phyloP scores from a whole-genome alignment of 192 early-diverging fungal genomes.

The Paraglomus occultum region DNA sequence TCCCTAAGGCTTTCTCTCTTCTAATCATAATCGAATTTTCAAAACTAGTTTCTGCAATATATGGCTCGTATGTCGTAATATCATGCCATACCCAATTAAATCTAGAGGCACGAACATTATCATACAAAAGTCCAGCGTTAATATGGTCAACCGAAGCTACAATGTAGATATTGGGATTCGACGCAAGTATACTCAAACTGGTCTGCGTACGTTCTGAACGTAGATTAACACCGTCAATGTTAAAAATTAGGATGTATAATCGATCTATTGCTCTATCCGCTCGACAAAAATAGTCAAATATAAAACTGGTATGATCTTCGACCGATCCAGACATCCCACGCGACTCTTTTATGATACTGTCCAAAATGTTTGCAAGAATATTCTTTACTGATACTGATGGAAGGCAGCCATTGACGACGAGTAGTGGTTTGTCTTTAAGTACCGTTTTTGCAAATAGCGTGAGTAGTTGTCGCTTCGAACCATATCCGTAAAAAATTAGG shows the following conservation, averaged over 20 bases:
- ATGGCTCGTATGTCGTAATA: constrained; percentile 79
- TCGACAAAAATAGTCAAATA: constrained; percentile 62
- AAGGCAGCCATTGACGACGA: constrained; percentile 86
- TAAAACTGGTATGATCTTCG: constrained; percentile 64
- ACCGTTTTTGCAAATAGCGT: constrained; percentile 64
- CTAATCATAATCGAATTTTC: constrained; percentile 69
- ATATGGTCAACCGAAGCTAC: constrained; percentile 91
- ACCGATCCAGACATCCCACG: constrained; percentile 48
- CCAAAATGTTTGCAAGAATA: constrained; percentile 61
- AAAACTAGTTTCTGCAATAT: constrained; percentile 80
- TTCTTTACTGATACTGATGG: constrained; percentile 72
- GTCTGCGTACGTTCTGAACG: constrained; percentile 68
- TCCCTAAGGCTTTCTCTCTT: constrained; percentile 53
- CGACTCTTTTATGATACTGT: constrained; percentile 30
- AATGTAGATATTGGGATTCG: constrained; percentile 65
- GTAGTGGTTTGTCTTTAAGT: constrained; percentile 57
- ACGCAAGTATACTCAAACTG: constrained; percentile 66
- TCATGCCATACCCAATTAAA: constrained; percentile 94
- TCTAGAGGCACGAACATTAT: constrained; percentile 59
- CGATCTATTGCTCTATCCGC: constrained; percentile 44
- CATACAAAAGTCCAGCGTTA: constrained; percentile 87
- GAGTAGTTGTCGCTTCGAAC: constrained; percentile 85
- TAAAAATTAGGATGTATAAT: constrained; percentile 82
- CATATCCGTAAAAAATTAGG: constrained; percentile 89
- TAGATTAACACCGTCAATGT: constrained; percentile 80